Base-by-base conservation (phyloP, 805 yeast genomes). In the Candida tibetensis region DNA sequence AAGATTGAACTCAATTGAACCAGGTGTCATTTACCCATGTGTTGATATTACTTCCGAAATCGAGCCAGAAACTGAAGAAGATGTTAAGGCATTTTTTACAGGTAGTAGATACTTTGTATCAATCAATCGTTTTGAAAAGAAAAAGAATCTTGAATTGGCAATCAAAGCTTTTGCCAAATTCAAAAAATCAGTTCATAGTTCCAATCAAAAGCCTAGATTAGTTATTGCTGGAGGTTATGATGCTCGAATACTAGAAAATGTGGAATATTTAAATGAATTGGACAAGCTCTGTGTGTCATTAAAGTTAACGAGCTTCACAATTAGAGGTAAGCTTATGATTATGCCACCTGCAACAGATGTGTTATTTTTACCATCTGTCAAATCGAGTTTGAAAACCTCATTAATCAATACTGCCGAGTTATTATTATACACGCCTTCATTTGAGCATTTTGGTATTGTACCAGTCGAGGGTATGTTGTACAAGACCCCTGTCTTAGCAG, bases 361-460 rank as follows among this genome's bases (percentile, higher is more conserved):
- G 2, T 55, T 86, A 12, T 93, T 93, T 58, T 57, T 90, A 41
- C 95, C 96, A 0, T 87, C 96, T 0, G 77, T 91, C 6, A 73
- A 85, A 28, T 71, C 88, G 1, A 56, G 72, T 2, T 57, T 85
- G 42, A 87, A 88, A 42, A 60, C 80, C 71, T 55, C 65, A 73
- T 69, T 93, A 18, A 64, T 93, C 23, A 57, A 72, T 27, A 60
- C 67, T 7, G 71, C 90, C 2, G 72, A 74, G 32, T 49, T 85
- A 39, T 69, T 93, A 16, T 62, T 90, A 31, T 93, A 93, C 56
- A 93, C 99, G 0, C 99, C 99, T 2, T 72, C 85, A 0, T 76
- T 75, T 51, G 99, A 93, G 60, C 99, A 93, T 64, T 93, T 93
- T 57, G 99, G 99, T 10, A 93, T 93, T 46, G 99, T 93, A 7